Conservation (phyloP, 1,139 yeast genomes). For the Casaregolazyma lundiana region DNA sequence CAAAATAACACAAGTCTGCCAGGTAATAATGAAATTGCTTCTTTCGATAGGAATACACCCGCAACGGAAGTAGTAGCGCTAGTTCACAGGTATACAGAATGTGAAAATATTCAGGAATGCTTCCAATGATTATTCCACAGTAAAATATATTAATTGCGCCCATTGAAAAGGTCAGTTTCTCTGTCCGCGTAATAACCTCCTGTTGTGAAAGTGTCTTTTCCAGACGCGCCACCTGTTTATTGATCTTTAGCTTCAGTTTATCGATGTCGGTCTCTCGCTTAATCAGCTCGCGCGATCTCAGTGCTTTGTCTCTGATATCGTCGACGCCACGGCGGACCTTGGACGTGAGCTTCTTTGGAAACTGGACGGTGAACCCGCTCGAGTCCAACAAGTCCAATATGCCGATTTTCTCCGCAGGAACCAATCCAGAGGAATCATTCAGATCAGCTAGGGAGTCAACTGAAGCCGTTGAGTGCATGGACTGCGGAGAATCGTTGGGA, state of each 20-base stretch:
- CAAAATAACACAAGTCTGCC: constrained; percentile 93
- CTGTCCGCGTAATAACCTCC: constrained; percentile 51
- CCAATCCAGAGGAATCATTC: constrained; percentile 18
- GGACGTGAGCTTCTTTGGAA: constrained; percentile 27
- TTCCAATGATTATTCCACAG: constrained; percentile 74
- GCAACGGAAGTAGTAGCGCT: constrained; percentile 68
- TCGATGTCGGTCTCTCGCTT: constrained; percentile 33
- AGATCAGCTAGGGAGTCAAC: constrained; percentile 22
- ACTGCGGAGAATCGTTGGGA: not conserved
- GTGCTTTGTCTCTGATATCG: constrained; percentile 29
- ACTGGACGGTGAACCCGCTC: constrained; percentile 29
- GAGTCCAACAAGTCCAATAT: constrained; percentile 34
- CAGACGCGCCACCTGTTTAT: constrained; percentile 46
- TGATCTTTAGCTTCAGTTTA: constrained; percentile 26
- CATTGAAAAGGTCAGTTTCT: constrained; percentile 74
- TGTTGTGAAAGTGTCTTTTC: constrained; percentile 49
- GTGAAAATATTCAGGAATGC: constrained; percentile 72
- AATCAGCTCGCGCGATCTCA: constrained; percentile 27
- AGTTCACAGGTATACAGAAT: constrained; percentile 64
- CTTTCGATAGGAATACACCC: constrained; percentile 79
- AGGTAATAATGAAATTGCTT: constrained; percentile 76
- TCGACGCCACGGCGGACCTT: constrained; percentile 28
- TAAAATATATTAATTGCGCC: constrained; percentile 66
- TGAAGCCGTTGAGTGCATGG: constrained; percentile 17
- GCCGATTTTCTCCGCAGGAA: constrained; percentile 28